Percentiles rank a stretch among this genome's conserved stretches.
Conservation (phyloP, 2,329 filamentous ascomycete genomes). For the Lecanicillium sp. region DNA sequence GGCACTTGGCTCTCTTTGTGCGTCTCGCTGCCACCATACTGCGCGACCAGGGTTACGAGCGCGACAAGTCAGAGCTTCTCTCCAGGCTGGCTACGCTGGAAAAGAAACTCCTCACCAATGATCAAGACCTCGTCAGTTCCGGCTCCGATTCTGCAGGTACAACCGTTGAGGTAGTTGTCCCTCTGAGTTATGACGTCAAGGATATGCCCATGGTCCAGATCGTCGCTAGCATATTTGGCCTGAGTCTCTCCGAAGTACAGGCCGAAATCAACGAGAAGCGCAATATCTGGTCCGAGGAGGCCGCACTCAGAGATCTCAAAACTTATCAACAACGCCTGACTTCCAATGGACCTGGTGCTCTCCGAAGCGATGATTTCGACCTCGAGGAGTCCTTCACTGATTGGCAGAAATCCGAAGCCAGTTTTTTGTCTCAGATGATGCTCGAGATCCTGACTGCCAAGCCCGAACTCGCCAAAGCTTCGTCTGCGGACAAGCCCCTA, state of each 20-base stretch:
- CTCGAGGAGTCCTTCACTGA: slow-evolving; percentile 78
- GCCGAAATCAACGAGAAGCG: slow-evolving; percentile 79
- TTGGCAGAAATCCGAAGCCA: slow-evolving; percentile 87
- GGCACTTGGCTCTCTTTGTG: slow-evolving; percentile 91
- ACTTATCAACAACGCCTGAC: slow-evolving; percentile 86
- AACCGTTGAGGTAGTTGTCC: slow-evolving; percentile 74
- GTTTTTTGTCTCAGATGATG: slow-evolving; percentile 89
- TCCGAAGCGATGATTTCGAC: slow-evolving; percentile 84
- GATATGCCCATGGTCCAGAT: slow-evolving; percentile 92
- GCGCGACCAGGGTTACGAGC: slow-evolving; percentile 76
- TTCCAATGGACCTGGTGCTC: slow-evolving; percentile 67
- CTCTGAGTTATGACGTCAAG: slow-evolving; percentile 85
- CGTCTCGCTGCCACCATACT: slow-evolving; percentile 75
- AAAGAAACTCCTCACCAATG: slow-evolving; percentile 88
- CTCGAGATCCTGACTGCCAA: slow-evolving; percentile 81
- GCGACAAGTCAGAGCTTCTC: slow-evolving; percentile 79
- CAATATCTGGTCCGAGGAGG: slow-evolving; percentile 81
- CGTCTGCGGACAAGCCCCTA: slow-evolving; percentile 52
- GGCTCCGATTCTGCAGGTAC: slow-evolving; percentile 30
- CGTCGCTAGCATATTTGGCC: slow-evolving; percentile 79
- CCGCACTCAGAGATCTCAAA: slow-evolving; percentile 85
- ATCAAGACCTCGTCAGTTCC: slow-evolving; percentile 65
- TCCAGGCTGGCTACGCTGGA: slow-evolving; percentile 74
- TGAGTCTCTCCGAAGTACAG: slow-evolving; percentile 74
- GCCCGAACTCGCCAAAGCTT: slow-evolving; percentile 76